Percentiles rank a stretch among this genome's conserved stretches.
Evolutionary conservation across 2,329 filamentous ascomycete genomes (phyloP).

Genomic region (Nothophaeocryptopus gaeumannii): DNA sequence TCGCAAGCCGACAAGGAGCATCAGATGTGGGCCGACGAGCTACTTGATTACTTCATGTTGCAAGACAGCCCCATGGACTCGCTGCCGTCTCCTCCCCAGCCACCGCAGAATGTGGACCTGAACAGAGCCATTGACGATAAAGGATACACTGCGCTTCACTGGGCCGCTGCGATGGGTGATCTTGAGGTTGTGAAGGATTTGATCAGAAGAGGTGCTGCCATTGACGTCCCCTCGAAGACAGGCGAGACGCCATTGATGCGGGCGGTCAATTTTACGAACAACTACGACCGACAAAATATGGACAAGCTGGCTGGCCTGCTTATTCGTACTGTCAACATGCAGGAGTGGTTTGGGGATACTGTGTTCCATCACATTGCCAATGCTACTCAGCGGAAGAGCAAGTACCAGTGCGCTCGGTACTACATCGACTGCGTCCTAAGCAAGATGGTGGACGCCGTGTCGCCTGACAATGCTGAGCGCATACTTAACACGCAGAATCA

Average conservation of each 20-base stretch:
- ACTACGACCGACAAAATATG: slow-evolving; percentile 90
- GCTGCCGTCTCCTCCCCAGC: slow-evolving; percentile 66
- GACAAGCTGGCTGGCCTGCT: slow-evolving; percentile 79
- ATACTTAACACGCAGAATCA: slow-evolving; percentile 80
- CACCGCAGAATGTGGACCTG: slow-evolving; percentile 80
- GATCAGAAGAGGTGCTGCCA: slow-evolving; percentile 72
- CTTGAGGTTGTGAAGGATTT: slow-evolving; percentile 86
- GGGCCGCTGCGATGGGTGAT: slow-evolving; percentile 97
- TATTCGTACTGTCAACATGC: slow-evolving; percentile 72
- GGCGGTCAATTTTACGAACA: slow-evolving; percentile 93
- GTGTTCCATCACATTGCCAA: slow-evolving; percentile 93
- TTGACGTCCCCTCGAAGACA: slow-evolving; percentile 62
- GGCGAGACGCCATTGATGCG: slow-evolving; percentile 90
- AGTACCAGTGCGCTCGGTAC: slow-evolving; percentile 84
- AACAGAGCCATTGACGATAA: slow-evolving; percentile 93
- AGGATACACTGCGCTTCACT: slow-evolving; percentile 88
- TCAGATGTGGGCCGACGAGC: slow-evolving; percentile 84
- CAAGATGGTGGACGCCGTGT: slow-evolving; percentile 74
- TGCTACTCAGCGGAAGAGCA: slow-evolving; percentile 80
- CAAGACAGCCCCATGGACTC: slow-evolving; percentile 53
- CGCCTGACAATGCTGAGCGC: slow-evolving; percentile 71
- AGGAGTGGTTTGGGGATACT: slow-evolving; percentile 78
- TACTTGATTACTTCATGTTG: slow-evolving; percentile 94
- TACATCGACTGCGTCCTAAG: slow-evolving; percentile 91
- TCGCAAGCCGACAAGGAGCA: slow-evolving; percentile 74